Percentiles rank a stretch among this genome's conserved stretches.
Conservation (phyloP, 2,329 filamentous ascomycete genomes). For the Graphium sp. region DNA sequence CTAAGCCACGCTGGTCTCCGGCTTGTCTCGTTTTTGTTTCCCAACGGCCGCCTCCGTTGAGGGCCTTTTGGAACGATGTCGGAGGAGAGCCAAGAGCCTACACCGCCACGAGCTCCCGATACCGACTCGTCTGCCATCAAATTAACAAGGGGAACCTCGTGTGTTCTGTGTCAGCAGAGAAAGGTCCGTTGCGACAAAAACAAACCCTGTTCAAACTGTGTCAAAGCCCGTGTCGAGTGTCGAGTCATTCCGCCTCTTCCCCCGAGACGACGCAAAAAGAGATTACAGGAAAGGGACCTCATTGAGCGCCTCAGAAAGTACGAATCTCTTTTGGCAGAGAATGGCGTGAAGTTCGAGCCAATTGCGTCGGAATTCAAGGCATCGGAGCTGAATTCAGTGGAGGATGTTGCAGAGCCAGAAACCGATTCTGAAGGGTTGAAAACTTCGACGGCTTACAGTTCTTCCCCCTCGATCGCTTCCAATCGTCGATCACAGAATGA, state of each 20-base stretch:
- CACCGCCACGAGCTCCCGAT: slow-evolving; percentile 1
- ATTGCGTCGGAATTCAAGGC: slow-evolving; percentile 28
- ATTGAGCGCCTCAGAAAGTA: slow-evolving; percentile 54
- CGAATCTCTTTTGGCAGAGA: slow-evolving; percentile 45
- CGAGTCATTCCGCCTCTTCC: slow-evolving; percentile 38
- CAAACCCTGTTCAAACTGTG: slow-evolving; percentile 51
- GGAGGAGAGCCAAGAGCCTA: neutral
- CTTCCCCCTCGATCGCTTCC: slow-evolving; percentile 13
- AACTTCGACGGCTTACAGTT: slow-evolving; percentile 29
- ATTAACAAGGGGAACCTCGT: slow-evolving; percentile 43
- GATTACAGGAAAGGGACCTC: slow-evolving; percentile 53
- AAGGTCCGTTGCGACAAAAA: slow-evolving; percentile 62
- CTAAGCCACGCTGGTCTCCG: no score
- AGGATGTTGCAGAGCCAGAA: slow-evolving; percentile 39
- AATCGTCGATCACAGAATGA: slow-evolving; percentile 10
- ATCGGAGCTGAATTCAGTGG: slow-evolving; percentile 16
- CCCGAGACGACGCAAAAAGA: slow-evolving; percentile 40
- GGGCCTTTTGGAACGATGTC: no score
- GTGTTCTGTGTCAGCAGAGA: slow-evolving; percentile 58
- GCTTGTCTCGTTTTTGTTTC: no score
- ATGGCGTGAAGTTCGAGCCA: slow-evolving; percentile 53
- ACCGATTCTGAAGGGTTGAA: slow-evolving; percentile 36
- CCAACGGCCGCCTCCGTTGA: no score
- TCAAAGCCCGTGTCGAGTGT: slow-evolving; percentile 45
- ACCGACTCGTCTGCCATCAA: slow-evolving; percentile 20